Base-by-base conservation (phyloP, 371 early-diverging fungal genomes). In the Syncephalastrum sp. region DNA sequence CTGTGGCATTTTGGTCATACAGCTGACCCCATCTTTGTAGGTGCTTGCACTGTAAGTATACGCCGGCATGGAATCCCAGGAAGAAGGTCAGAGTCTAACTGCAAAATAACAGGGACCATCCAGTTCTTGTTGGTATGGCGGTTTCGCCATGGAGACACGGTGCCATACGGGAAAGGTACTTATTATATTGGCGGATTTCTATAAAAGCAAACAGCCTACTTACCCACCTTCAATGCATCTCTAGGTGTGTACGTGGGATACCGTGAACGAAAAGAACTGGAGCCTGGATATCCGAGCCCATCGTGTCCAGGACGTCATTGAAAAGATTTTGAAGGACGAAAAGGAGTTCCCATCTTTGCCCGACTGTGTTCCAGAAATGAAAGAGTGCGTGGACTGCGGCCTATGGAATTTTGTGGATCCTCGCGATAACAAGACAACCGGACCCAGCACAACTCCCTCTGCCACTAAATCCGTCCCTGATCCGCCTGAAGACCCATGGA, bases 1-100 rank as follows among this genome's bases (percentile, higher is more conserved):
- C 81, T 96, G 44, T 98, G 88, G 75, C 98, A 98, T 67, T 82
- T 94, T 59, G 97, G 96, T 1, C 92, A 97, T 68, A 88, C 84
- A 4, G 90, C 91, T 3, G 99, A 98, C 74, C 98, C 99, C 4
- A 85, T 98, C 19, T 97, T 85, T 74, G 77, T 91, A 59, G 99
- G 99, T 24, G 82, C 81, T 23, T 98, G 97, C 64, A 86, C 81
- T 17, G 86, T 77, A 74, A 67, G 65, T 66, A 21, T 4, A 33
- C 1, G 53, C 17, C 41, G 15, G 38, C 50, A 45, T 16, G 16
- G 23, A 6, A 5, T 3, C 4, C 5, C 12, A n/a, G 21, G 14
- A 27, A 38, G 33, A 17, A 27, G 47, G 33, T 57, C 17, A 29
- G 10, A 49, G 17, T 12, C 23, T 10, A 54, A 38, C 10, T 6